Evolutionary conservation across 75 land plant species (phyloP).

Genomic region (Larix kaempferi): DNA sequence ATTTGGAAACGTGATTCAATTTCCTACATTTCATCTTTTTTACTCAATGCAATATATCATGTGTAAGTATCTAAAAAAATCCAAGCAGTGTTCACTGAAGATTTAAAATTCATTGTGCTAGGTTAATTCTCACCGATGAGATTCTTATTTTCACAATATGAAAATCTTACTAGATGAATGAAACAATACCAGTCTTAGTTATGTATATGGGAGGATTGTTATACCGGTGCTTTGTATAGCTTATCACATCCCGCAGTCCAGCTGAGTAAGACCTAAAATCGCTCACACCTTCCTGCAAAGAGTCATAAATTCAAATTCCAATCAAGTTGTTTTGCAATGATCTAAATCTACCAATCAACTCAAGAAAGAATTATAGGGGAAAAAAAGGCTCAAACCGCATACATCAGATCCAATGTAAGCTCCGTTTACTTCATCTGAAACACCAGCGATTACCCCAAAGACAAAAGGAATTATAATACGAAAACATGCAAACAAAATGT

Average conservation of each 20-base stretch:
- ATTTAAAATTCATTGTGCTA: no score
- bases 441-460: not conserved
- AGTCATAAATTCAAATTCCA: no score
- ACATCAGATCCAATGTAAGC: slow-evolving; percentile 50
- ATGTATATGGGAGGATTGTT: slow-evolving; percentile 58
- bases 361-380: not conserved
- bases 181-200: slow-evolving; percentile 76
- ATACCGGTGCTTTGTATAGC: slow-evolving; percentile 43
- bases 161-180: not conserved
- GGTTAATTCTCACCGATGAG: no score
- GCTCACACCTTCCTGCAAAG: slow-evolving; percentile 43
- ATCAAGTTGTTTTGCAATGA: not conserved
- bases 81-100: no score
- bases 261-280: slow-evolving; percentile 64
- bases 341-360: not conserved
- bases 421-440: slow-evolving; percentile 27
- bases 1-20: no score
- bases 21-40: no score
- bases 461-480: no score
- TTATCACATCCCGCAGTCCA: slow-evolving; percentile 50
- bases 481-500: not conserved
- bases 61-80: no score
- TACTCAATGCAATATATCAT: no score
- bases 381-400: not conserved
- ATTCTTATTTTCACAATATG: not conserved